Base-by-base conservation (phyloP, 257 asterid species). In the Ajuga chamaepitys region DNA sequence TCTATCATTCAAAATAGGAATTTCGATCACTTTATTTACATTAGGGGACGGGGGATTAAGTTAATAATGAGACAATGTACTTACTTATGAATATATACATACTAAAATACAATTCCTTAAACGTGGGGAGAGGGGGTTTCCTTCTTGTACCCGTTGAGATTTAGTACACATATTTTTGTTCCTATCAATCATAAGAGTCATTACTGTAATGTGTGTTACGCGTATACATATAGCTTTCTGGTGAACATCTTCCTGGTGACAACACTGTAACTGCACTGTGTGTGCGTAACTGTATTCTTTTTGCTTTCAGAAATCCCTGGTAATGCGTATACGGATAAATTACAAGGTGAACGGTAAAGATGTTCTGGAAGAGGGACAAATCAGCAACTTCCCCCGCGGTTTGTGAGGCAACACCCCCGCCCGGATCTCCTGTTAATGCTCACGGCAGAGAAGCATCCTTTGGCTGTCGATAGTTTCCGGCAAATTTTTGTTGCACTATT, bases 301-400 rank as follows among this genome's bases (percentile, higher is more conserved):
- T 71, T 62, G 16, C 57, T 55, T 76, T 63, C 95, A 91, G 96
- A 91, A 91, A 86, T 73, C 98, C 71, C 87, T 86, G 52, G 88
- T 91, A 58, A 88, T 91, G 98, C 96, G 96, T 50, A 5, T 83
- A 62, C 79, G 98, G 81, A 80, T 91, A 80, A 81, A 67, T 58
- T 91, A 91, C 74, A 91, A 83, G 85, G 75, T 55, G 71, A 82
- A 86, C 14, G 78, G n/a, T 71, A 86, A 85, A 74, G 95, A 91
- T 51, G 78, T 82, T 56, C 72, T 85, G 68, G 98, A 91, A 82
- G 92, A 91, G 82, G 96, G 98, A 52, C 98, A 91, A 68, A 72
- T 91, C 81, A 86, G 46, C 83, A 86, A 82, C 75, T 91, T 91
- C 74, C 98, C 98, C 40, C 84, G 67, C 17, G 87, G 55, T 45